phyloP scores from a whole-genome alignment of 345 rosid genomes.

The Ceriops tagal region DNA sequence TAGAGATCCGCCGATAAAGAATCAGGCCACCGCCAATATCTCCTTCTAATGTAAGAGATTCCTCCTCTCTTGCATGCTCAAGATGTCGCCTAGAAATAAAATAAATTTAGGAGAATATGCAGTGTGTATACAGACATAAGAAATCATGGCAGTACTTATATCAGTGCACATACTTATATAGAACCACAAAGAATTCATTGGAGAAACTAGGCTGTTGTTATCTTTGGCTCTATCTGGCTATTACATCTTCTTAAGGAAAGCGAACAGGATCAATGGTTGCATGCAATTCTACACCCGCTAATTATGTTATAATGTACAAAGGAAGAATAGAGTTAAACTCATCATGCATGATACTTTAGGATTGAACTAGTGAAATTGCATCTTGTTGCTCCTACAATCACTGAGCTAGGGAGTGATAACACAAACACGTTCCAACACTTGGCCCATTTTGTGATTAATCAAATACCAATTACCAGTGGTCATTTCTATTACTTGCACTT shows the following conservation, averaged over 20 bases:
- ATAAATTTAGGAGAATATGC: background rate
- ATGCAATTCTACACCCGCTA: too few species aligned
- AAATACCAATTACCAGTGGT: too few species aligned
- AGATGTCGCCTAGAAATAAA: slow-evolving; percentile 54
- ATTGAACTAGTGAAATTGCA: too few species aligned
- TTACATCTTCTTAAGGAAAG: background rate
- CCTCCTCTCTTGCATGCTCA: slow-evolving; percentile 75
- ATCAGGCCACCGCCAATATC: slow-evolving; percentile 78
- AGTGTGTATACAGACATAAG: background rate
- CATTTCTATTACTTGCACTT: too few species aligned
- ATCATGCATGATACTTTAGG: too few species aligned
- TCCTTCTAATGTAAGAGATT: slow-evolving; percentile 61
- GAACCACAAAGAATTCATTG: background rate
- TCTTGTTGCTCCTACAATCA: too few species aligned
- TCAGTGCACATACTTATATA: background rate
- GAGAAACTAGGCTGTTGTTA: background rate
- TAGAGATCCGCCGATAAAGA: slow-evolving; percentile 48
- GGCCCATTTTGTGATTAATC: too few species aligned
- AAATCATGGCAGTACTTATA: background rate
- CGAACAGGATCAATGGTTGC: too few species aligned
- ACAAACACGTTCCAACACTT: too few species aligned
- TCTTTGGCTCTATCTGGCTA: background rate
- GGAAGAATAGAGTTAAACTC: too few species aligned
- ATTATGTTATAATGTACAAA: too few species aligned
- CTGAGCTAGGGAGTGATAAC: too few species aligned